phyloP scores from a whole-genome alignment of 495 filamentous ascomycete species.

The Viridothelium virens region DNA sequence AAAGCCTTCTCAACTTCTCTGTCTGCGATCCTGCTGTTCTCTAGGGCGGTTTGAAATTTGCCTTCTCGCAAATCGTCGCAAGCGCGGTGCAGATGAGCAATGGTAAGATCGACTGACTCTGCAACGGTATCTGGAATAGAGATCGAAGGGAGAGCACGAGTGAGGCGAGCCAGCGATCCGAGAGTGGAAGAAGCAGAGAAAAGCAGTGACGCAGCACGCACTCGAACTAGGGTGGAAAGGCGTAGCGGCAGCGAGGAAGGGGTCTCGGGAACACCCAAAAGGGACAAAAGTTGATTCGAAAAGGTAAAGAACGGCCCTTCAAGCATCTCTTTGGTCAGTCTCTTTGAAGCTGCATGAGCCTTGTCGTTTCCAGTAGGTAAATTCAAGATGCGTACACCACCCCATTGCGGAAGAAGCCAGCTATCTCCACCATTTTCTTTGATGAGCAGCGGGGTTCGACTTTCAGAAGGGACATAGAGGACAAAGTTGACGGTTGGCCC shows the following conservation, averaged over 20 bases:
- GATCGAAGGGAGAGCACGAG: constrained; percentile 77
- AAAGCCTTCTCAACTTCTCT: constrained; percentile 87
- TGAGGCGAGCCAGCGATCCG: constrained; percentile 82
- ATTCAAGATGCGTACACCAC: constrained; percentile 77
- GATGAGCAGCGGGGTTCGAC: constrained; percentile 57
- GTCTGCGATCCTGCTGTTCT: constrained; percentile 76
- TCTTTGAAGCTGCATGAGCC: constrained; percentile 21
- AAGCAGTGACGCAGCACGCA: constrained; percentile 77
- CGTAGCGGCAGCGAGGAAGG: constrained; percentile 75
- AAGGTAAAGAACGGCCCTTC: constrained; percentile 79
- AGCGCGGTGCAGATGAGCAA: constrained; percentile 63
- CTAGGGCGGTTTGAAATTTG: constrained; percentile 57
- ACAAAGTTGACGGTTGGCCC: constrained; percentile 95
- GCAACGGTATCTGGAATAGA: constrained; percentile 83
- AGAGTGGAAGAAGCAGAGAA: constrained; percentile 88
- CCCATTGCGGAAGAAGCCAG: constrained; percentile 97
- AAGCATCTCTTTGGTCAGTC: constrained; percentile 54
- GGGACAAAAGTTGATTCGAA: constrained; percentile 81
- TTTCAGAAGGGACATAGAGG: constrained; percentile 64
- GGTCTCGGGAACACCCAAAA: constrained; percentile 77
- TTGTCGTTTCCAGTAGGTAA: constrained; percentile 35
- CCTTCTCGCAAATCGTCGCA: constrained; percentile 66
- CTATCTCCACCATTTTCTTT: constrained; percentile 68
- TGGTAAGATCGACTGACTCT: constrained; percentile 70
- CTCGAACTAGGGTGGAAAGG: constrained; percentile 71